Conservation (phyloP, 1,284 basidiomycete genomes). For the Boletus semigastroideus region DNA sequence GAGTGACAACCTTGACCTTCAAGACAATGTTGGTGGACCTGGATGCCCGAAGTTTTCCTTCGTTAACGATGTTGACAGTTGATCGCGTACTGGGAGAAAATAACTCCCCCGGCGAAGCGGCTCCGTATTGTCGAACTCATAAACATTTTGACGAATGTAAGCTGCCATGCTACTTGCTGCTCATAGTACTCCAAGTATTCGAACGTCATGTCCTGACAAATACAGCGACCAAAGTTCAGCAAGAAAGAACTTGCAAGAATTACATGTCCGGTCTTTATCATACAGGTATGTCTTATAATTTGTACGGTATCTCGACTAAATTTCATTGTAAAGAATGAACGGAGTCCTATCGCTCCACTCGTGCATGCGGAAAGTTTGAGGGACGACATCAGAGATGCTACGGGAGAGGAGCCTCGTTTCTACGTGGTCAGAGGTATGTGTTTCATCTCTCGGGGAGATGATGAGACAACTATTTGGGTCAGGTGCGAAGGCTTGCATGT, state of each 20-base stretch:
- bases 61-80: slow-evolving; percentile 41
- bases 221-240: slow-evolving; percentile 53
- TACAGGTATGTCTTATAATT: slow-evolving; percentile 51
- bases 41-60: neutral
- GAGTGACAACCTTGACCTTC: slow-evolving; percentile 54
- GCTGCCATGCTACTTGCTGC: slow-evolving; percentile 21
- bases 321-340: slow-evolving; percentile 50
- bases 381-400: slow-evolving; percentile 48
- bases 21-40: slow-evolving; percentile 45
- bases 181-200: neutral
- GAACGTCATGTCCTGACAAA: neutral
- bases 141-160: slow-evolving; percentile 59
- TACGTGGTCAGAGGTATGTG: slow-evolving; percentile 63
- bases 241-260: slow-evolving; percentile 50
- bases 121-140: slow-evolving; percentile 51
- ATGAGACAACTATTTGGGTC: slow-evolving; percentile 1
- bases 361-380: slow-evolving; percentile 57
- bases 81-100: slow-evolving; percentile 61
- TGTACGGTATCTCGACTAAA: neutral
- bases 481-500: slow-evolving; percentile 29
- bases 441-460: neutral
- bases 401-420: slow-evolving; percentile 46
- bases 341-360: slow-evolving; percentile 52
- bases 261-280: slow-evolving; percentile 63
- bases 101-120: slow-evolving; percentile 53